Percentiles rank a stretch among this genome's conserved stretches.
Conservation (phyloP, 257 asterid genomes). For the Cordia subcordata region DNA sequence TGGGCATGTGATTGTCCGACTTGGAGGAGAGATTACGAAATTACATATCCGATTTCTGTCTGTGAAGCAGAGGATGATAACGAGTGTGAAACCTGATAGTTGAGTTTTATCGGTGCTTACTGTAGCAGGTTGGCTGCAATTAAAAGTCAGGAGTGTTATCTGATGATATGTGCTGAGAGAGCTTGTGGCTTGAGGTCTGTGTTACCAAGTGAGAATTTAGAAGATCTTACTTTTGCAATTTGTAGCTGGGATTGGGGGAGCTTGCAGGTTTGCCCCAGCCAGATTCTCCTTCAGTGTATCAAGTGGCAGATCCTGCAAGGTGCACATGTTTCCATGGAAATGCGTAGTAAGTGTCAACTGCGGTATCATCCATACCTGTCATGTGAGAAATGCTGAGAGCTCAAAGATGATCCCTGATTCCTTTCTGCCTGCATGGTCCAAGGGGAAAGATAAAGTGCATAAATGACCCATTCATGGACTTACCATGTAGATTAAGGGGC, state of each 20-base stretch:
- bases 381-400: no score
- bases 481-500: slow-evolving; percentile 82
- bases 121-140: slow-evolving; percentile 80
- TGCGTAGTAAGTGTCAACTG: slow-evolving; percentile 77
- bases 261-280: slow-evolving; percentile 84
- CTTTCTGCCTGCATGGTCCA: slow-evolving; percentile 72
- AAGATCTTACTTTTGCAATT: slow-evolving; percentile 75
- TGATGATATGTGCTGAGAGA: slow-evolving; percentile 43
- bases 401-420: no score
- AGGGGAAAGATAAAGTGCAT: slow-evolving; percentile 72
- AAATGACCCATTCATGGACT: slow-evolving; percentile 59
- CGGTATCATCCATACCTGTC: slow-evolving; percentile 81
- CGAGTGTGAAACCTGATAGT: slow-evolving; percentile 58
- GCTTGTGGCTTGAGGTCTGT: slow-evolving; percentile 59
- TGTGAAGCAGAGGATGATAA: slow-evolving; percentile 76
- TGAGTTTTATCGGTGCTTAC: slow-evolving; percentile 73
- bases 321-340: slow-evolving; percentile 67
- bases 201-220: slow-evolving; percentile 53
- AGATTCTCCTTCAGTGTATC: slow-evolving; percentile 81
- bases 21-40: slow-evolving; percentile 24
- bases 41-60: slow-evolving; percentile 67
- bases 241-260: slow-evolving; percentile 64
- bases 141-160: slow-evolving; percentile 56
- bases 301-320: slow-evolving; percentile 28
- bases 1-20: slow-evolving; percentile 25